These are phyloP conservation scores for Gypsophila paniculata DNA, from an alignment of 179 eudicot genomes.

Conservation along the genomic window DNA sequence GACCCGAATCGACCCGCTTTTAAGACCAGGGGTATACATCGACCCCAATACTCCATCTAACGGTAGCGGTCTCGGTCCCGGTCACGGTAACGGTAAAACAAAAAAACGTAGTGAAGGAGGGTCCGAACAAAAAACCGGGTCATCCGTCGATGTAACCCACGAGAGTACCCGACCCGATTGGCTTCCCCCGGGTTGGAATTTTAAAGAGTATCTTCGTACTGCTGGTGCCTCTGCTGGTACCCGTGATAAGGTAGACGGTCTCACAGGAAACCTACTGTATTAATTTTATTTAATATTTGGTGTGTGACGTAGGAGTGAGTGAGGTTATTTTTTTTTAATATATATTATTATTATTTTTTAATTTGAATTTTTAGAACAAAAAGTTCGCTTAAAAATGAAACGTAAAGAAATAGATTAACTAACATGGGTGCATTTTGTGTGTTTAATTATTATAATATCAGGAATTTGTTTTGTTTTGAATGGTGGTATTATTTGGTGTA, in stretches of 20 bases:
- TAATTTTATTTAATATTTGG: too few relatives aligned
- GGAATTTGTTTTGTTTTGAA: too few relatives aligned
- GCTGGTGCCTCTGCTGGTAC: constrained; percentile 49
- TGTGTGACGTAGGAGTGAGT: too few relatives aligned
- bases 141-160: constrained; percentile 5
- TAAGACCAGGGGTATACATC: constrained; percentile 31
- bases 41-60: constrained; percentile 23
- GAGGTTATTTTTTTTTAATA: too few relatives aligned
- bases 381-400: too few relatives aligned
- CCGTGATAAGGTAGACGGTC: constrained; percentile 35
- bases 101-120: neutral
- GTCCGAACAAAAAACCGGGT: neutral
- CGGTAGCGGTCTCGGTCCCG: neutral
- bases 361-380: too few relatives aligned
- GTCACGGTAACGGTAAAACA: neutral
- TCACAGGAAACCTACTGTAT: too few relatives aligned
- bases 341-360: too few relatives aligned
- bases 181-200: constrained; percentile 43
- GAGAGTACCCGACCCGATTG: constrained; percentile 29
- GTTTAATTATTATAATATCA: too few relatives aligned
- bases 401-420: too few relatives aligned
- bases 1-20: constrained; percentile 30
- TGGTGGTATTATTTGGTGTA: too few relatives aligned
- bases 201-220: constrained; percentile 25
- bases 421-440: too few relatives aligned